phyloP scores from a whole-genome alignment of 2,329 filamentous ascomycete genomes.

The Cladophialophora psammophila region DNA sequence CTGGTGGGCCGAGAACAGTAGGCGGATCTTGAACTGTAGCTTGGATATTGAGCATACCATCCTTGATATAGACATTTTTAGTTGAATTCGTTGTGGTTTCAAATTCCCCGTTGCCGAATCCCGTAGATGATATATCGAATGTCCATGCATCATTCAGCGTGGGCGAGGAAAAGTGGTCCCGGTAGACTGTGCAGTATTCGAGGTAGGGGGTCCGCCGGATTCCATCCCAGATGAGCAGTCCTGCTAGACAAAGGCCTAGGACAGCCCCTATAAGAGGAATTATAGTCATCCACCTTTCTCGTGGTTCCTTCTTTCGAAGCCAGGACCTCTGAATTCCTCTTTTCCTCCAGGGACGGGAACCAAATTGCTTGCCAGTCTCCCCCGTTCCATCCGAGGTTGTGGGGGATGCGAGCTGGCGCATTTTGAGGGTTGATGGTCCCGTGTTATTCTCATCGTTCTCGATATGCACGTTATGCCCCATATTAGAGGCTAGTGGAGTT shows the following conservation, averaged over 20 bases:
- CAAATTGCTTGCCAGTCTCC: constrained; percentile 20
- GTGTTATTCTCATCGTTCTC: too few relatives aligned
- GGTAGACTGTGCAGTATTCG: constrained; percentile 70
- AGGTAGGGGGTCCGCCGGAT: constrained; percentile 60
- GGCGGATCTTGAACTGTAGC: constrained; percentile 74
- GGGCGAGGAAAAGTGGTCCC: constrained; percentile 71
- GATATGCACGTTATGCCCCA: too few relatives aligned
- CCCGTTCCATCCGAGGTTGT: background rate
- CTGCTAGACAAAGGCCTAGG: too few relatives aligned
- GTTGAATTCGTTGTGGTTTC: constrained; percentile 74
- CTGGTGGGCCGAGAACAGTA: constrained; percentile 63
- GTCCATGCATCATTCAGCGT: constrained; percentile 61
- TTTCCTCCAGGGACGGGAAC: constrained; percentile 67
- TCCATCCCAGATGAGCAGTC: constrained; percentile 70
- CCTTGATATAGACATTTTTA: constrained; percentile 76
- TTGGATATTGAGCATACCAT: constrained; percentile 75
- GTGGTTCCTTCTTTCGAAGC: constrained; percentile 72
- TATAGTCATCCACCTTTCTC: constrained; percentile 86
- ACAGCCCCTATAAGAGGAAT: constrained; percentile 70
- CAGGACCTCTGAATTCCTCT: constrained; percentile 78
- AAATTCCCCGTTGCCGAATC: constrained; percentile 75
- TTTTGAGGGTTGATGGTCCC: too few relatives aligned
- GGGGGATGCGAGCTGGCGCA: too few relatives aligned
- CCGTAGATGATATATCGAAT: constrained; percentile 68
- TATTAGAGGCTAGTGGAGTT: too few relatives aligned